Evolutionary conservation across 179 eudicot genomes (phyloP).

Genomic region (Beta lomatogona): DNA sequence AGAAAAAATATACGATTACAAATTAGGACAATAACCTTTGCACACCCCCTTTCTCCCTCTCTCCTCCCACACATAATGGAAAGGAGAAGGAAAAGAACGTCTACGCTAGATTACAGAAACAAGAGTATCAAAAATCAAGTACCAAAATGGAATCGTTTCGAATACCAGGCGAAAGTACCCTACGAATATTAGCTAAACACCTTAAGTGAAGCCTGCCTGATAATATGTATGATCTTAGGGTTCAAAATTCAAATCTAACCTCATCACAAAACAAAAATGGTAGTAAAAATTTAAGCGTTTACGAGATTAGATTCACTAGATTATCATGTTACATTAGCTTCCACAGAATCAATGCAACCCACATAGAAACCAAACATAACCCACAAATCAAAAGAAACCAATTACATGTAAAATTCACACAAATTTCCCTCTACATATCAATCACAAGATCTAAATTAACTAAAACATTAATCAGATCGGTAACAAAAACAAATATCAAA

Average conservation of each 20-base stretch:
- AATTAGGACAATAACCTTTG: too few relatives aligned
- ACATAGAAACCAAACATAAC: background rate
- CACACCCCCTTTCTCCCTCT: too few relatives aligned
- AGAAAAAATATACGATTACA: background rate
- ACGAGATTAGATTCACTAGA: background rate
- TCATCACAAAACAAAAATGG: background rate
- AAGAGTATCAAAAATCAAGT: too few relatives aligned
- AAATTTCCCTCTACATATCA: background rate
- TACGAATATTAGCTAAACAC: background rate
- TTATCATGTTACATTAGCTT: background rate
- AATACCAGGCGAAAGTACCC: background rate
- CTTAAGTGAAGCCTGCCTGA: too few relatives aligned
- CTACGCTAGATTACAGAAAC: too few relatives aligned
- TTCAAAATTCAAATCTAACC: background rate
- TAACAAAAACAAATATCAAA: background rate
- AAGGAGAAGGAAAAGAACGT: too few relatives aligned
- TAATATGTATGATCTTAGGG: background rate
- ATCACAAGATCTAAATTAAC: conserved; percentile 18
- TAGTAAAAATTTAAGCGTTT: background rate
- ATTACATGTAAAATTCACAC: background rate
- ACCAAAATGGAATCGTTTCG: too few relatives aligned
- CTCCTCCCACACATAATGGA: too few relatives aligned
- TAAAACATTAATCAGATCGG: conserved; percentile 7
- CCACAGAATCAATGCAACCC: background rate
- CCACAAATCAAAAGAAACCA: background rate